Percentiles rank a stretch among this genome's conserved stretches.
Conservation (phyloP, 2,329 filamentous ascomycete species). For the Plenodomus biglobosus region DNA sequence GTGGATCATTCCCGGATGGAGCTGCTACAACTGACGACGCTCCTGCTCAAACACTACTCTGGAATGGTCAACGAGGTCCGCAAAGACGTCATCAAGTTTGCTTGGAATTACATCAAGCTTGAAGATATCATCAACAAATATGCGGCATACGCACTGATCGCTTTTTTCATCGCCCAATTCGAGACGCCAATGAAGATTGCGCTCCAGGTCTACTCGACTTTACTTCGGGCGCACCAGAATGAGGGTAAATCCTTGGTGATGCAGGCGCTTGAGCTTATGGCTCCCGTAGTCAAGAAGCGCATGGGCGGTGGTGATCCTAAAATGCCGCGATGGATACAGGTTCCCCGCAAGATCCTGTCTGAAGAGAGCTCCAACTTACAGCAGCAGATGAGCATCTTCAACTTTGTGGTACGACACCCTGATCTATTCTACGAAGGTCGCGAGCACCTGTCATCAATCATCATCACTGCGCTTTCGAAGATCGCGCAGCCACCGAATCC, state of each 20-base stretch:
- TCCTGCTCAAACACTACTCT: slow-evolving; percentile 94
- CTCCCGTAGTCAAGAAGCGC: slow-evolving; percentile 87
- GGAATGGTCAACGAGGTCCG: slow-evolving; percentile 83
- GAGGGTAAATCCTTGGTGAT: slow-evolving; percentile 90
- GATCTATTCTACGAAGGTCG: slow-evolving; percentile 93
- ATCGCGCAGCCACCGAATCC: slow-evolving; percentile 80
- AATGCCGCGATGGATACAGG: slow-evolving; percentile 81
- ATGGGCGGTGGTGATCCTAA: slow-evolving; percentile 72
- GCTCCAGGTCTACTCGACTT: slow-evolving; percentile 87
- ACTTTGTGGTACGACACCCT: slow-evolving; percentile 90
- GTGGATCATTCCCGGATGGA: slow-evolving; percentile 97
- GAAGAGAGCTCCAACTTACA: slow-evolving; percentile 95
- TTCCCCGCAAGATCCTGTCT: slow-evolving; percentile 84
- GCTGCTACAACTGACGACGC: slow-evolving; percentile 87
- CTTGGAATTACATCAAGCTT: slow-evolving; percentile 94
- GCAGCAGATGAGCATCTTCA: slow-evolving; percentile 95
- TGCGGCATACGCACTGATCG: slow-evolving; percentile 93
- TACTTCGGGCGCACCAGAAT: slow-evolving; percentile 90
- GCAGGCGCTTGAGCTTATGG: slow-evolving; percentile 90
- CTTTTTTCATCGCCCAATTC: slow-evolving; percentile 96
- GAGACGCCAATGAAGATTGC: slow-evolving; percentile 97
- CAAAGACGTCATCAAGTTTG: slow-evolving; percentile 98
- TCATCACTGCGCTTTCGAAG: slow-evolving; percentile 86
- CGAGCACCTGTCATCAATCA: slow-evolving; percentile 85
- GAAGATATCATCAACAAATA: slow-evolving; percentile 99